Evolutionary conservation across 805 yeast genomes (phyloP).

Genomic region (Wickerhamiella lipophila): DNA sequence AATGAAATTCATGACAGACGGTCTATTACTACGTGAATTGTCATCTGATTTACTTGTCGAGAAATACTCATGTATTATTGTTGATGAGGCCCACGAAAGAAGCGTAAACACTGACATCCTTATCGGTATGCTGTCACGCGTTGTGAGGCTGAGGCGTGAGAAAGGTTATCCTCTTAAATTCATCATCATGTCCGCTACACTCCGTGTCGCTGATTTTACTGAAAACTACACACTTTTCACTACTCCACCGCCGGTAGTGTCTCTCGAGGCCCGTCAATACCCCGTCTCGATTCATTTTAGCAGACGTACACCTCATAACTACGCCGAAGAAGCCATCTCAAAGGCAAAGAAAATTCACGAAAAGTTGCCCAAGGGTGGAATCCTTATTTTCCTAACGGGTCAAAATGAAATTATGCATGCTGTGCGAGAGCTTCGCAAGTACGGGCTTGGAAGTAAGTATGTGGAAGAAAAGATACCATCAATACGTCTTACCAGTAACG

Average conservation of each 20-base stretch:
- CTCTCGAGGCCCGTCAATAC: slow-evolving; percentile 84
- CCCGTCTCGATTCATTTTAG: slow-evolving; percentile 90
- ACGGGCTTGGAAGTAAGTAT: slow-evolving; percentile 23
- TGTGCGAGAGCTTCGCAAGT: slow-evolving; percentile 43
- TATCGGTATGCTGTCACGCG: slow-evolving; percentile 87
- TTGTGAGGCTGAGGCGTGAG: slow-evolving; percentile 53
- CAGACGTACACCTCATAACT: slow-evolving; percentile 61
- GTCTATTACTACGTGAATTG: slow-evolving; percentile 87
- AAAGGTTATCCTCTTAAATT: slow-evolving; percentile 56
- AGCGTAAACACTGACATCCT: slow-evolving; percentile 90
- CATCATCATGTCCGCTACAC: slow-evolving; percentile 93
- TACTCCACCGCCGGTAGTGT: slow-evolving; percentile 71
- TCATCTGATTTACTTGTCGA: slow-evolving; percentile 70
- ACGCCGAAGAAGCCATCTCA: slow-evolving; percentile 71
- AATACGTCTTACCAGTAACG: slow-evolving; percentile 42
- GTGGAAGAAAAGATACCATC: slow-evolving; percentile 24
- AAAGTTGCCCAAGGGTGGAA: slow-evolving; percentile 85
- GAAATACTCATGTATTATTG: slow-evolving; percentile 73
- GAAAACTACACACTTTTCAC: slow-evolving; percentile 60
- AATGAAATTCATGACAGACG: slow-evolving; percentile 91
- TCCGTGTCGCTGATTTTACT: slow-evolving; percentile 84
- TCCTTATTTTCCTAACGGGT: slow-evolving; percentile 83
- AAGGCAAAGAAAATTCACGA: slow-evolving; percentile 81
- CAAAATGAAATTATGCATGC: slow-evolving; percentile 76
- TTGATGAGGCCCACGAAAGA: slow-evolving; percentile 98